A percentile compares a stretch with the other conserved stretches of the same genome.
These are phyloP conservation scores for Metschnikowia anglica DNA, from an alignment of 805 yeast genomes.

Conservation along the genomic window DNA sequence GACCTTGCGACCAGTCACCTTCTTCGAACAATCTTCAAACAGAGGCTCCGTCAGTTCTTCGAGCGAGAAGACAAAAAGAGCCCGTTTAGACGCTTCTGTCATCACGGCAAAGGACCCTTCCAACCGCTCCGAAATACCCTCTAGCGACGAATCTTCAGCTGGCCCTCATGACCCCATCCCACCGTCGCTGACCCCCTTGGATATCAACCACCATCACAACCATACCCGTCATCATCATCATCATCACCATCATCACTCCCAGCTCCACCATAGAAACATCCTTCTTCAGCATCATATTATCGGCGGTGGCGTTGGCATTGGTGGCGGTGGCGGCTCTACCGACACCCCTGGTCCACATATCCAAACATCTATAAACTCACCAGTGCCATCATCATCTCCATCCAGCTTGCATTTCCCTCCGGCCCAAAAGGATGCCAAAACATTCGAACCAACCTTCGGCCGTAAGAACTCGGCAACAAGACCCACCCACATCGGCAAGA, in stretches of 20 bases:
- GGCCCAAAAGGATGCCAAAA: conserved; percentile 1
- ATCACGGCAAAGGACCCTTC: conserved; percentile 17
- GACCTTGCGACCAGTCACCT: conserved; percentile 35
- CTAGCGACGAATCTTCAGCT: conserved; percentile 7
- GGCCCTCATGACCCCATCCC: conserved; percentile 14
- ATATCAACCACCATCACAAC: conserved; percentile 9
- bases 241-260: conserved; percentile 8
- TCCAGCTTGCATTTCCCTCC: conserved; percentile 6
- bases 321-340: not conserved
- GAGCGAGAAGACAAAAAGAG: conserved; percentile 18
- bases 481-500: conserved; percentile 14
- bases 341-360: not conserved
- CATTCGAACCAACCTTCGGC: conserved; percentile 8
- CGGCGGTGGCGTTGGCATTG: conserved; percentile 12
- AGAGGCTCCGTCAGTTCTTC: conserved; percentile 19
- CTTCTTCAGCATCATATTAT: conserved; percentile 25
- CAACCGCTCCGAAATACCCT: conserved; percentile 13
- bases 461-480: conserved; percentile 14
- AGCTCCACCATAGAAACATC: conserved; percentile 20
- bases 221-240: no score
- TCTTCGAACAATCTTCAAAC: conserved; percentile 27
- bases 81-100: conserved; percentile 20
- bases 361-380: conserved; percentile 6
- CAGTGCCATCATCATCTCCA: conserved; percentile 8
- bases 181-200: conserved; percentile 15